Conservation (phyloP, 257 asterid genomes). For the Coffea eugenioides region DNA sequence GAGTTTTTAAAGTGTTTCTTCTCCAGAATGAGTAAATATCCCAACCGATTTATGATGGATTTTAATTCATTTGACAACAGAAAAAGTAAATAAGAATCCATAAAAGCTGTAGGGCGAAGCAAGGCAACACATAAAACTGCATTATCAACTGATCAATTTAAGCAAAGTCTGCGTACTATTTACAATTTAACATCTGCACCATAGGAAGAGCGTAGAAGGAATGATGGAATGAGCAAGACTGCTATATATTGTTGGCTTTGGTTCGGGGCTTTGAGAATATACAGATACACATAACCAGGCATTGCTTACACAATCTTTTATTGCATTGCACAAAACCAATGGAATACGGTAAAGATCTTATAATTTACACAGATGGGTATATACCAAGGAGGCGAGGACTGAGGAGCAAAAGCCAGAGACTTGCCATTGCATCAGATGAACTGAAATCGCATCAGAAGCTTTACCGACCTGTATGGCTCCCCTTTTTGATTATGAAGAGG, state of each 20-base stretch:
- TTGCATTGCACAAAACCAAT: background rate
- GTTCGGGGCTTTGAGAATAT: background rate
- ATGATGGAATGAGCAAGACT: too few species aligned
- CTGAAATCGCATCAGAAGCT: constrained; percentile 82
- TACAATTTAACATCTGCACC: background rate
- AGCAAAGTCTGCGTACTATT: background rate
- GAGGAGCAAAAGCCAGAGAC: background rate
- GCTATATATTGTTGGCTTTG: background rate
- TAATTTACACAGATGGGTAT: background rate
- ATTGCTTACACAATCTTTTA: background rate
- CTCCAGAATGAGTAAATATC: background rate
- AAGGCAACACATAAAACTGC: background rate
- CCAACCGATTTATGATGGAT: background rate
- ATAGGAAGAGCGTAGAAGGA: background rate
- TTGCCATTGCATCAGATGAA: constrained; percentile 33
- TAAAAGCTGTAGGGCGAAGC: background rate
- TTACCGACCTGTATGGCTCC: constrained; percentile 49
- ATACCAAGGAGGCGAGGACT: background rate
- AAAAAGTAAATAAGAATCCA: background rate
- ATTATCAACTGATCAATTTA: background rate
- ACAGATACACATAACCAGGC: background rate
- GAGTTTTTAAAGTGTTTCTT: background rate
- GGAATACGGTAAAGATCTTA: background rate
- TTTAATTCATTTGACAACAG: background rate
- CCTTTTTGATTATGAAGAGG: constrained; percentile 64